Percentiles rank a stretch among this genome's conserved stretches.
Conservation (phyloP, 2,329 filamentous ascomycete genomes). For the Colletotrichum ledebouriae region DNA sequence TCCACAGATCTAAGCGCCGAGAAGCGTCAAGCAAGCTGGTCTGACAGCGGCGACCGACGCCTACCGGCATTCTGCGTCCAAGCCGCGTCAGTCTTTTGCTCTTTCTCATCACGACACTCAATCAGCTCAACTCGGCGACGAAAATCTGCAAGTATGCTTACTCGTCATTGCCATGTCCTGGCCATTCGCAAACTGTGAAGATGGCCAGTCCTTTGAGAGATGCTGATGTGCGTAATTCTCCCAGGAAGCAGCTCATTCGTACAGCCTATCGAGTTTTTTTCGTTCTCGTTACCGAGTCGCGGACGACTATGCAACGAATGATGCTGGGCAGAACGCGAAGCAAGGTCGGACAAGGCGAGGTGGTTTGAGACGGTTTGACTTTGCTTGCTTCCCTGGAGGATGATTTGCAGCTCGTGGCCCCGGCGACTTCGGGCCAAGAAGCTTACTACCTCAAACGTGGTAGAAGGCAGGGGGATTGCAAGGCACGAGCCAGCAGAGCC, state of each 20-base stretch:
- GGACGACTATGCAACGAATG: slow-evolving; percentile 24
- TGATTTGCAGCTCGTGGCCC: slow-evolving; percentile 29
- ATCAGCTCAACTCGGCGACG: not conserved
- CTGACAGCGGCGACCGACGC: slow-evolving; percentile 16
- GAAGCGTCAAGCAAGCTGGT: slow-evolving; percentile 11
- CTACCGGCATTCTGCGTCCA: slow-evolving; percentile 12
- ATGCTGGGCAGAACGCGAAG: slow-evolving; percentile 16
- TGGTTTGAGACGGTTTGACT: slow-evolving; percentile 35
- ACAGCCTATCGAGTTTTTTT: slow-evolving; percentile 21
- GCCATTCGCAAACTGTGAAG: slow-evolving; percentile 17
- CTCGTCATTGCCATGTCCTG: slow-evolving; percentile 6
- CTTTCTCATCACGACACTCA: not conserved
- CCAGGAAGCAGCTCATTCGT: not conserved
- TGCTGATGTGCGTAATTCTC: slow-evolving; percentile 14
- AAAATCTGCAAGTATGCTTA: slow-evolving; percentile 24
- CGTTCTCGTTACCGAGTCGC: slow-evolving; percentile 15
- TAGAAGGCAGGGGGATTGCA: slow-evolving; percentile 1
- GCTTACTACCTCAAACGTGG: slow-evolving; percentile 35
- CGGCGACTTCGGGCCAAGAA: slow-evolving; percentile 15
- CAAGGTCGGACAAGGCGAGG: slow-evolving; percentile 26
- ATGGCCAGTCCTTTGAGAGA: slow-evolving; percentile 2
- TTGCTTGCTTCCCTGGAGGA: slow-evolving; percentile 12
- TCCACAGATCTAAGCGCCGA: slow-evolving; percentile 1
- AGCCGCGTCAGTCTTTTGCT: slow-evolving; percentile 12
- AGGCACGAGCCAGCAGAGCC: slow-evolving; percentile 31